Evolutionary conservation across 2,329 filamentous ascomycete genomes (phyloP).

Genomic region (Trichoderma polysporum): DNA sequence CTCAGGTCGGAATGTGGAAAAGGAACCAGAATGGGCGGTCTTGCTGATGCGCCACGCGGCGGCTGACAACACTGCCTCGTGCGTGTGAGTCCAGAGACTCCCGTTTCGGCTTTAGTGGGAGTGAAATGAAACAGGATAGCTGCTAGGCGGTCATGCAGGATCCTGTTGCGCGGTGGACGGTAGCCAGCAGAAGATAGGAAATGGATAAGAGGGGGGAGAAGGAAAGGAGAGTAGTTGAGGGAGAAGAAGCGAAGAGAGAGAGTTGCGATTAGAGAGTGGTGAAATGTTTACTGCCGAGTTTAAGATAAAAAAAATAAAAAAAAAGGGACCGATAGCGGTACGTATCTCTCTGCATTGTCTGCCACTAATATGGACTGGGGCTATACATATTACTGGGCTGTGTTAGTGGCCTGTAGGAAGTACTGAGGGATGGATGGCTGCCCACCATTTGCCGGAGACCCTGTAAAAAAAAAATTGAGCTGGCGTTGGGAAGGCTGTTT

Average conservation of each 20-base stretch:
- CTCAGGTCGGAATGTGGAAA: background rate
- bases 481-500: no score
- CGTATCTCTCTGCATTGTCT: background rate
- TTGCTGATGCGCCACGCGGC: conserved; percentile 14
- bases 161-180: background rate
- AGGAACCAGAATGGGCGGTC: conserved; percentile 1
- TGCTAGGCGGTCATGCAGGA: conserved; percentile 9
- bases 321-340: conserved; percentile 15
- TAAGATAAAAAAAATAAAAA: conserved; percentile 12
- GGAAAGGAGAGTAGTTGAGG: background rate
- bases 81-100: background rate
- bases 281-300: background rate
- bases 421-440: no score
- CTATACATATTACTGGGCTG: conserved; percentile 3
- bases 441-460: background rate
- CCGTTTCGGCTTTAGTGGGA: background rate
- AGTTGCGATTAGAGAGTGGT: background rate
- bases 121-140: background rate
- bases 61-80: conserved; percentile 17
- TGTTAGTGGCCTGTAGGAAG: conserved; percentile 14
- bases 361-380: conserved; percentile 4
- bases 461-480: background rate
- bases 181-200: background rate
- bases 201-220: background rate
- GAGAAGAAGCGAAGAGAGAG: background rate